Evolutionary conservation across 306 rosid species (phyloP), one percentile per base, ranked within the genome.

Genomic region (Coriaria nepalensis): DNA sequence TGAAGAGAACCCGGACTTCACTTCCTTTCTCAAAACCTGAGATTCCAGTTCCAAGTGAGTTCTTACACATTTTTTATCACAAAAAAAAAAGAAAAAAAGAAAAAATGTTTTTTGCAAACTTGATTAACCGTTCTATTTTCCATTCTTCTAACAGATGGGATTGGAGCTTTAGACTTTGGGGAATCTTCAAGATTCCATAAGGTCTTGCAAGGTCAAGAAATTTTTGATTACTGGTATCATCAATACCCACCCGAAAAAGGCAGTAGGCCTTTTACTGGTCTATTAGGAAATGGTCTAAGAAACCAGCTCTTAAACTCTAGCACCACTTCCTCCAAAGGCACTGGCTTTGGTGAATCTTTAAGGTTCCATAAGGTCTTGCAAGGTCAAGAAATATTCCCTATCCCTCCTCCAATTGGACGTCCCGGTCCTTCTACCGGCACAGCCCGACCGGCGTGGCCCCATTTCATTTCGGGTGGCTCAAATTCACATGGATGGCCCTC

Each of bases 131-230:
- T 20, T 20, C 10, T 9, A 35, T 33, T 9, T 20, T 45, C 43
- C 34, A 29, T 65, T 62, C 14, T 51, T 49, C 9, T 54, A 37
- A 37, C 82, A 92, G 98, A 70, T 69, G 96, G 94, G 52, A 78
- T 78, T 79, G 93, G 87, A 56, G 52, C 73, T 43, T 67, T 86
- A 49, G 98, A 82, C 96, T 85, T 92, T 66, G 94, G 87, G 87
- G 98, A 92, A 73, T 62, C 96, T 29, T 62, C 68, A 38, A 77
- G 94, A 67, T 92, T 92, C 88, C 98, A 68, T 74, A 82, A 86
- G 98, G 98, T 92, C 98, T 92, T 92, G 98, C 98, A 92, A 92
- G 98, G 98, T 92, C 98, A 92, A 92, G 98, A 92, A 92, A 82
- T 92, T 73, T 69, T 65, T 41, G 77, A 87, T 68, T 73, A 63